These are phyloP conservation scores for Anethum foeniculum DNA, from an alignment of 140 eudicot species.

Conservation along the genomic window DNA sequence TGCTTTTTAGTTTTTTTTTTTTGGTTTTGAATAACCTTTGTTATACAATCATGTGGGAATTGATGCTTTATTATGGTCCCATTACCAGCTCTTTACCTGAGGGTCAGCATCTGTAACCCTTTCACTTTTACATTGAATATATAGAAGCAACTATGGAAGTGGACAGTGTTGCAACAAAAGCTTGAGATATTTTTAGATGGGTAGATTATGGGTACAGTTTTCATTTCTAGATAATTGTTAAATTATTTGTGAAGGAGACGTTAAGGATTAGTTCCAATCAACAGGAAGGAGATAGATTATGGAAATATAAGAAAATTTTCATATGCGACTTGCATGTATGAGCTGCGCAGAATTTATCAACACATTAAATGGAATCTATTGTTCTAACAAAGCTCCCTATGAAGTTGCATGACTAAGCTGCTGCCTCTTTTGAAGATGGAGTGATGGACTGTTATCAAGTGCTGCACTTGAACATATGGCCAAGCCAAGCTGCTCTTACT, in stretches of 20 bases:
- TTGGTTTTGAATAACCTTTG: too few relatives aligned
- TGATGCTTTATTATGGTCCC: background rate
- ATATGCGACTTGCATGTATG: background rate
- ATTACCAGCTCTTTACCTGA: background rate
- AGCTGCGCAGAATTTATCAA: background rate
- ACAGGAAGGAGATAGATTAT: too few relatives aligned
- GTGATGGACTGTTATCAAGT: background rate
- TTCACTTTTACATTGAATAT: background rate
- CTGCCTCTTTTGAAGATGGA: too few relatives aligned
- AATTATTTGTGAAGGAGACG: background rate
- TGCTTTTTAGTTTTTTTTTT: background rate
- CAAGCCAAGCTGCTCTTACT: background rate
- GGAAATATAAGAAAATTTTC: background rate
- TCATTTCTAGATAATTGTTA: background rate
- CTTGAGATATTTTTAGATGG: background rate
- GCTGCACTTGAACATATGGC: background rate
- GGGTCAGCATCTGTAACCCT: background rate
- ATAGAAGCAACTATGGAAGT: background rate
- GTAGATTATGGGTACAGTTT: background rate
- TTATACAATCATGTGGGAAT: background rate
- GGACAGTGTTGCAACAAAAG: background rate
- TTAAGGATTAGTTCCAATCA: too few relatives aligned
- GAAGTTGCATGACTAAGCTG: too few relatives aligned
- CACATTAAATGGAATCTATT: background rate
- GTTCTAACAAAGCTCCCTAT: too few relatives aligned